Conservation (phyloP, 805 yeast genomes). For the Cyberlindnera nakhonratchasimensis region DNA sequence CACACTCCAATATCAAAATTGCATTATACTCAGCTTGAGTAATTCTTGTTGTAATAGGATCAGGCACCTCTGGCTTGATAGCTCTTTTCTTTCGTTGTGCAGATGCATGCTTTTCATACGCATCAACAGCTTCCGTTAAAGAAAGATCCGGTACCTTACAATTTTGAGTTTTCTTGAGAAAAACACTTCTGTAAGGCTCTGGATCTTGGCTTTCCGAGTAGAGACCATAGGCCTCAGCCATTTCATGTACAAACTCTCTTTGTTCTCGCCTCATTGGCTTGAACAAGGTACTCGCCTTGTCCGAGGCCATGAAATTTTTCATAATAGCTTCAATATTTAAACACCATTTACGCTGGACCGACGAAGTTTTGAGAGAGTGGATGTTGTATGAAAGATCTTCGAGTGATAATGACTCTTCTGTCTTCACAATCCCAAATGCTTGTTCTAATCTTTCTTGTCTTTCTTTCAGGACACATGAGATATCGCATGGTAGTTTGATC, state of each 20-base stretch:
- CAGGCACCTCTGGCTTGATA: background rate
- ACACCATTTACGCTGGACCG: constrained; percentile 66
- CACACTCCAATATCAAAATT: constrained; percentile 48
- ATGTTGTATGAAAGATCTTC: constrained; percentile 24
- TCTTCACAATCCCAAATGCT: constrained; percentile 46
- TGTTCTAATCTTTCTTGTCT: constrained; percentile 60
- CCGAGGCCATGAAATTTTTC: constrained; percentile 43
- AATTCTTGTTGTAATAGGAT: background rate
- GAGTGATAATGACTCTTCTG: constrained; percentile 10
- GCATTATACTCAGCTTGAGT: constrained; percentile 45
- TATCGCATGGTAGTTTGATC: constrained; percentile 57
- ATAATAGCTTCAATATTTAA: constrained; percentile 53
- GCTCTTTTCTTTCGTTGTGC: constrained; percentile 24
- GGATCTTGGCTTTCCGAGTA: constrained; percentile 75
- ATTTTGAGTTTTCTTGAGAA: constrained; percentile 39
- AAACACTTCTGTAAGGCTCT: constrained; percentile 76
- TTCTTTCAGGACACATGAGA: constrained; percentile 56
- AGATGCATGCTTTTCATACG: constrained; percentile 33
- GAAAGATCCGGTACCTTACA: constrained; percentile 41
- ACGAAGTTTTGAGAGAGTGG: constrained; percentile 20
- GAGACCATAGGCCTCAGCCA: constrained; percentile 56
- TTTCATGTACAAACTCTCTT: constrained; percentile 64
- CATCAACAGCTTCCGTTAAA: constrained; percentile 42
- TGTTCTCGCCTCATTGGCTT: constrained; percentile 71
- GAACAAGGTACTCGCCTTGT: constrained; percentile 50